Conservation (phyloP, 805 yeast species). For the Pichia occidentalis region DNA sequence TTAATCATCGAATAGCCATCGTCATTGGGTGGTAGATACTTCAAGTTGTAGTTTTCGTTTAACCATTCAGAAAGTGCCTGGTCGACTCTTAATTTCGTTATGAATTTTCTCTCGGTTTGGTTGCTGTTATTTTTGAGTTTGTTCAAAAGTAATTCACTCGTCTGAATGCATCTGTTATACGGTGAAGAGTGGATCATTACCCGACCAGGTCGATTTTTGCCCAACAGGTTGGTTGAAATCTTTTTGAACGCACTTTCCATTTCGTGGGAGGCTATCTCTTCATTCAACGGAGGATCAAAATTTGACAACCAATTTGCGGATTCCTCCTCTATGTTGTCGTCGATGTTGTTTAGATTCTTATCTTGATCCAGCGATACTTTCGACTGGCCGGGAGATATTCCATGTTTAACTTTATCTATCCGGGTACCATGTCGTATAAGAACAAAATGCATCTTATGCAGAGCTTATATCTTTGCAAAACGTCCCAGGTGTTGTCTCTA, state of each 20-base stretch:
- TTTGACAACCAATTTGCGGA: constrained; percentile 30
- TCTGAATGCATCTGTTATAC: constrained; percentile 39
- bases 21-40: constrained; percentile 39
- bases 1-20: constrained; percentile 36
- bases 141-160: constrained; percentile 28
- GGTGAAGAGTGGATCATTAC: constrained; percentile 37
- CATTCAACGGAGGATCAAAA: constrained; percentile 32
- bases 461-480: too few species aligned
- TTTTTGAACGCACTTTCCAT: constrained; percentile 26
- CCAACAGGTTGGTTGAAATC: constrained; percentile 21
- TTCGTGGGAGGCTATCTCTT: constrained; percentile 20
- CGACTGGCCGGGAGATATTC: constrained; percentile 12
- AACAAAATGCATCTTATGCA: constrained; percentile 30
- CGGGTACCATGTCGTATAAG: constrained; percentile 30
- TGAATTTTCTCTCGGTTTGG: constrained; percentile 1
- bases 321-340: constrained; percentile 9
- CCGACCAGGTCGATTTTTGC: constrained; percentile 10
- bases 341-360: background rate
- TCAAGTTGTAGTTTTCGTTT: constrained; percentile 34
- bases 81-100: constrained; percentile 31
- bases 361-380: background rate
- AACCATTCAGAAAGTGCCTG: constrained; percentile 40
- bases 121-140: constrained; percentile 13
- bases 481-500: too few species aligned
- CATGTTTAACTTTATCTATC: constrained; percentile 23